Percentiles rank a stretch among this genome's conserved stretches.
Evolutionary conservation across 441 rosid genomes (phyloP).

Genomic region (Erodium texanum): DNA sequence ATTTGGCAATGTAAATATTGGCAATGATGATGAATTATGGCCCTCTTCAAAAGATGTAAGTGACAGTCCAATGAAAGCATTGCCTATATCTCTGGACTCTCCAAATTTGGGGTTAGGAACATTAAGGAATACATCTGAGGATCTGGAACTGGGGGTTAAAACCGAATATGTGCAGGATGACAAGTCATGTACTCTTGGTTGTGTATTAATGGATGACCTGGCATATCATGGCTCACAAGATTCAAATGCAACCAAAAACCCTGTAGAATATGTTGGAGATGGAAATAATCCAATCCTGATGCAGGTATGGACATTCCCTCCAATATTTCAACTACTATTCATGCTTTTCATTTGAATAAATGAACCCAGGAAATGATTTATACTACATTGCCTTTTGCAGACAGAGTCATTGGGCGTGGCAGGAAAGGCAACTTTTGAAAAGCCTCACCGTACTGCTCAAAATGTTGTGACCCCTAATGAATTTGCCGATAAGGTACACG

Average conservation of each 20-base stretch:
- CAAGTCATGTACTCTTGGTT: conserved; percentile 29
- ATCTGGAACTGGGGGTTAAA: conserved; percentile 29
- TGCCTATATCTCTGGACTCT: conserved; percentile 42
- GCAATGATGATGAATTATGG: conserved; percentile 69
- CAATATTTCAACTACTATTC: conserved; percentile 7
- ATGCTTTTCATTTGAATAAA: conserved; percentile 6
- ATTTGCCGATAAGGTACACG: conserved; percentile 31
- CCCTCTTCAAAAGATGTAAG: conserved; percentile 55
- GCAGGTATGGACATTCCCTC: conserved; percentile 41
- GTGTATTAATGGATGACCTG: conserved; percentile 27
- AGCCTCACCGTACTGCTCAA: conserved; percentile 22
- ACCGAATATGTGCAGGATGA: conserved; percentile 46
- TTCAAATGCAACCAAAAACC: conserved; percentile 21
- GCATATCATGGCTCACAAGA: conserved; percentile 35
- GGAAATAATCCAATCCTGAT: conserved; percentile 26
- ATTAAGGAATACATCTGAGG: conserved; percentile 30
- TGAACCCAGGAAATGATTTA: conserved; percentile 9
- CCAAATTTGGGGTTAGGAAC: conserved; percentile 42
- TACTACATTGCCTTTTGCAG: conserved; percentile 27
- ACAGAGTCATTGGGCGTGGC: conserved; percentile 17
- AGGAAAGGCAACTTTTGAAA: conserved; percentile 24
- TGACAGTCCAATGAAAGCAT: conserved; percentile 40
- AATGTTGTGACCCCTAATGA: conserved; percentile 21
- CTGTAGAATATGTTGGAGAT: conserved; percentile 32
- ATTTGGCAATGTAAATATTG: conserved; percentile 71